Evolutionary conservation across 495 filamentous ascomycete genomes (phyloP).

Genomic region (Podospora appendiculata): DNA sequence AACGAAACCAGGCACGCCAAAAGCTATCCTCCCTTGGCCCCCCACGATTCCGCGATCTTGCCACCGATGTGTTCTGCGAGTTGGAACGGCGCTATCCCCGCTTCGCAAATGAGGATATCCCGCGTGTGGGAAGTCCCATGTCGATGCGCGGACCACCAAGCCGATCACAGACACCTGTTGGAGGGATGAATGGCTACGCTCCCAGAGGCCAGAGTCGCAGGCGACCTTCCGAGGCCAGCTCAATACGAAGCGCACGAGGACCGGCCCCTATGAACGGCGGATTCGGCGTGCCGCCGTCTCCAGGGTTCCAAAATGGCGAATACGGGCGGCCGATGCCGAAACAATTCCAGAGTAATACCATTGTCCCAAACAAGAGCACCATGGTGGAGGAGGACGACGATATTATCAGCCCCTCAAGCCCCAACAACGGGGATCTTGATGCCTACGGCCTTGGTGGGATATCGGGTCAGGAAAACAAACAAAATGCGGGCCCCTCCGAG

Average conservation of each 20-base stretch:
- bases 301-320: conserved; percentile 31
- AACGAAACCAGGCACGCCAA: conserved; percentile 91
- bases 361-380: conserved; percentile 94
- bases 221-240: conserved; percentile 48
- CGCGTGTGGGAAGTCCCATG: conserved; percentile 62
- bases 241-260: conserved; percentile 31
- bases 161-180: conserved; percentile 49
- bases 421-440: conserved; percentile 50
- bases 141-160: conserved; percentile 47
- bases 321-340: conserved; percentile 63
- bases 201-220: conserved; percentile 35
- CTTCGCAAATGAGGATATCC: conserved; percentile 60
- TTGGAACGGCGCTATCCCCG: conserved; percentile 83
- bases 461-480: conserved; percentile 46
- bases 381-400: conserved; percentile 97
- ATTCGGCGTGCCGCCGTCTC: conserved; percentile 39
- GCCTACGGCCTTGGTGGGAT: conserved; percentile 55
- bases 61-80: conserved; percentile 93
- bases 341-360: conserved; percentile 90
- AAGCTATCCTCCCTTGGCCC: conserved; percentile 83
- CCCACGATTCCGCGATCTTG: conserved; percentile 79
- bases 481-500: conserved; percentile 48
- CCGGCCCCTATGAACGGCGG: conserved; percentile 27
- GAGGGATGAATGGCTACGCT: conserved; percentile 37
- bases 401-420: conserved; percentile 23